phyloP scores from a whole-genome alignment of 1,284 basidiomycete species.

The Marasmius sp. region DNA sequence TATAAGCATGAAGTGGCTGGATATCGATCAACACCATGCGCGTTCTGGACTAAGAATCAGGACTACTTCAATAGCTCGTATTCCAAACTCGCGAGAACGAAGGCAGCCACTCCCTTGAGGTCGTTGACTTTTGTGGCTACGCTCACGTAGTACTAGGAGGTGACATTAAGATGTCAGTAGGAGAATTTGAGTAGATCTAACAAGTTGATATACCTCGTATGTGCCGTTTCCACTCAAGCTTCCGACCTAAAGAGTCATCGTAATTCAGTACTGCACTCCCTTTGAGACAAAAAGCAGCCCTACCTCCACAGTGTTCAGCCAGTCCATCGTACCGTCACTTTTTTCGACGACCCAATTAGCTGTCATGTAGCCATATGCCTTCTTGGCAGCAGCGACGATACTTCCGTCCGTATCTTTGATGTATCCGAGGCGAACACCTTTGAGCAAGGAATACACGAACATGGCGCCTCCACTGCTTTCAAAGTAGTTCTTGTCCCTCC shows the following conservation, averaged over 20 bases:
- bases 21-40: too few relatives aligned
- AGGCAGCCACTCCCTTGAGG: constrained; percentile 47
- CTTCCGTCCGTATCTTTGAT: constrained; percentile 38
- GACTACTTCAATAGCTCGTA: constrained; percentile 31
- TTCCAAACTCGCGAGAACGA: constrained; percentile 46
- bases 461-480: constrained; percentile 49
- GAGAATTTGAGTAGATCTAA: neutral
- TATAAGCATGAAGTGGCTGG: too few relatives aligned
- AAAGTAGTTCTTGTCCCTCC: constrained; percentile 45
- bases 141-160: constrained; percentile 41
- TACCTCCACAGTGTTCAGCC: constrained; percentile 43
- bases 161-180: neutral
- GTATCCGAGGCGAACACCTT: constrained; percentile 42
- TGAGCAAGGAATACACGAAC: constrained; percentile 48
- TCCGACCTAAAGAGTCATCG: constrained; percentile 34
- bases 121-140: constrained; percentile 40
- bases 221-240: constrained; percentile 39
- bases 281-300: constrained; percentile 15
- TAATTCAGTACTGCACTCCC: neutral
- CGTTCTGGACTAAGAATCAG: neutral
- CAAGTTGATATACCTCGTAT: constrained; percentile 34
- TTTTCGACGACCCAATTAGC: constrained; percentile 42
- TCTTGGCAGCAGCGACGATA: constrained; percentile 35
- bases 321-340: constrained; percentile 44
- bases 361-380: constrained; percentile 43